Conservation (phyloP, 1,284 basidiomycete genomes). For the Mycosarcoma mackinlayi region DNA sequence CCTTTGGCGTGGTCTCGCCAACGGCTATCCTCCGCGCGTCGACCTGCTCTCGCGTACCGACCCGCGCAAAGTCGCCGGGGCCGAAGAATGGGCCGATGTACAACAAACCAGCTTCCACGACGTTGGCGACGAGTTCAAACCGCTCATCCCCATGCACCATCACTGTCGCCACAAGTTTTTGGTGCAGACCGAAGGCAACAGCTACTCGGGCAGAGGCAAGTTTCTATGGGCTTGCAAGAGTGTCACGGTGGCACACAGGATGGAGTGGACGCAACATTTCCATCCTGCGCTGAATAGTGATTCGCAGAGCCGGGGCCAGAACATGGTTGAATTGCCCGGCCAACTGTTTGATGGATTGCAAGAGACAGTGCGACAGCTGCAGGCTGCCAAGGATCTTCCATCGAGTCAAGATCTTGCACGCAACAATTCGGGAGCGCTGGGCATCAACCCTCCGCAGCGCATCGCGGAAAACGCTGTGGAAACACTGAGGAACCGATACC, state of each 20-base stretch:
- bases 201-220: slow-evolving; percentile 53
- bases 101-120: slow-evolving; percentile 54
- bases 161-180: slow-evolving; percentile 56
- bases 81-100: slow-evolving; percentile 50
- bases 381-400: slow-evolving; percentile 7
- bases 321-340: slow-evolving; percentile 42
- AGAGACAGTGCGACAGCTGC: slow-evolving; percentile 20
- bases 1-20: slow-evolving; percentile 50
- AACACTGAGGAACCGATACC: slow-evolving; percentile 40
- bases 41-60: slow-evolving; percentile 41
- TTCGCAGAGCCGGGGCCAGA: slow-evolving; percentile 24
- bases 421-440: background rate
- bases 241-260: slow-evolving; percentile 44
- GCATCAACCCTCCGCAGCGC: slow-evolving; percentile 26
- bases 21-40: slow-evolving; percentile 36
- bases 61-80: slow-evolving; percentile 9
- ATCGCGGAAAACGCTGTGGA: slow-evolving; percentile 51
- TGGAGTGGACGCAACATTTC: slow-evolving; percentile 63
- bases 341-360: slow-evolving; percentile 44
- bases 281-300: slow-evolving; percentile 52
- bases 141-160: slow-evolving; percentile 47
- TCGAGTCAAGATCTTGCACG: background rate
- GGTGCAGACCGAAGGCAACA: slow-evolving; percentile 58
- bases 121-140: slow-evolving; percentile 26
- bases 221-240: slow-evolving; percentile 47